These are phyloP conservation scores for Candida chauliodis DNA, from an alignment of 805 yeast genomes.

Conservation along the genomic window DNA sequence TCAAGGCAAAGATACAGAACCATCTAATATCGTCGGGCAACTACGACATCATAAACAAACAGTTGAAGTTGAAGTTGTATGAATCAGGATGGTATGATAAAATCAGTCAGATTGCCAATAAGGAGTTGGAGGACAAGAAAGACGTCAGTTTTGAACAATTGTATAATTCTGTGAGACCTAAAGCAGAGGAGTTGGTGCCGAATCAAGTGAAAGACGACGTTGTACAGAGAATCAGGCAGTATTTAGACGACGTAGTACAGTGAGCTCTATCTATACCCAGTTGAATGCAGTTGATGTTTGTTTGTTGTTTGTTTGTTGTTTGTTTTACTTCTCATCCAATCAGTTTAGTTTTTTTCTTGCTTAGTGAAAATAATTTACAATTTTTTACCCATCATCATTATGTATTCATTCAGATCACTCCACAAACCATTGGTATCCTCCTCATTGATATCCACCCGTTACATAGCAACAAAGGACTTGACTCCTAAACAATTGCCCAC, in stretches of 20 bases:
- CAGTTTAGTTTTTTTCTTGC: slow-evolving; percentile 5
- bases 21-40: slow-evolving; percentile 74
- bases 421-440: slow-evolving; percentile 2
- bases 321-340: slow-evolving; percentile 5
- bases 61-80: slow-evolving; percentile 59
- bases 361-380: slow-evolving; percentile 1
- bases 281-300: too few relatives aligned
- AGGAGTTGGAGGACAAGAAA: slow-evolving; percentile 35
- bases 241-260: slow-evolving; percentile 46
- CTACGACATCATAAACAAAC: slow-evolving; percentile 69
- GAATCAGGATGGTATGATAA: slow-evolving; percentile 87
- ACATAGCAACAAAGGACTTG: slow-evolving; percentile 38
- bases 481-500: slow-evolving; percentile 56
- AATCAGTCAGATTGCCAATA: slow-evolving; percentile 55
- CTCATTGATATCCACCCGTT: slow-evolving; percentile 16
- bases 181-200: slow-evolving; percentile 72
- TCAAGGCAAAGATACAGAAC: slow-evolving; percentile 63
- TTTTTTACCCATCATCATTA: neutral
- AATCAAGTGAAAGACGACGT: slow-evolving; percentile 58
- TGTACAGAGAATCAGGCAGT: slow-evolving; percentile 53
- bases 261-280: too few relatives aligned
- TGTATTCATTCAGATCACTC: slow-evolving; percentile 1
- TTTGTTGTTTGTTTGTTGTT: too few relatives aligned
- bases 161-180: slow-evolving; percentile 52
- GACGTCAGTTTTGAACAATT: slow-evolving; percentile 47